Evolutionary conservation across 2,329 filamentous ascomycete genomes (phyloP).

Genomic region (Passalora sequoiae): DNA sequence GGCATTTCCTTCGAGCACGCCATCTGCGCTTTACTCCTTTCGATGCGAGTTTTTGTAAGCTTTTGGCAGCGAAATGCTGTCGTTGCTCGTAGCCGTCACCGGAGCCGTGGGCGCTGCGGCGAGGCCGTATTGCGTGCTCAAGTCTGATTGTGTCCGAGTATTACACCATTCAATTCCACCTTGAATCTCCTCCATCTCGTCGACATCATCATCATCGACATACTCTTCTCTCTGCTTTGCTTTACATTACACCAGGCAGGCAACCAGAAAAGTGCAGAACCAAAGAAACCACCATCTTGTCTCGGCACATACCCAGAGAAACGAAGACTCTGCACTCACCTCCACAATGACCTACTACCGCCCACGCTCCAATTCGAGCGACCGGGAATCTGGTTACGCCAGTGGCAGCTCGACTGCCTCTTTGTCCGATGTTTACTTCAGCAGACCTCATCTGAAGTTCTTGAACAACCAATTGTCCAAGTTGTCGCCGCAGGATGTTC

Average conservation of each 20-base stretch:
- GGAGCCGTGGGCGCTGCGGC: not conserved
- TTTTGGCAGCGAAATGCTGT: not conserved
- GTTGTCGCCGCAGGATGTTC: slow-evolving; percentile 82
- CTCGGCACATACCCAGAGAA: not conserved
- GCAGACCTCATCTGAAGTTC: slow-evolving; percentile 79
- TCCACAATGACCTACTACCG: slow-evolving; percentile 18
- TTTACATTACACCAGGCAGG: no score
- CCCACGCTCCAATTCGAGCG: slow-evolving; percentile 26
- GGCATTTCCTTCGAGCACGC: slow-evolving; percentile 1
- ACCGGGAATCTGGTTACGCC: slow-evolving; percentile 78
- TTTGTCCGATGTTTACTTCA: slow-evolving; percentile 77
- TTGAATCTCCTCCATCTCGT: not conserved
- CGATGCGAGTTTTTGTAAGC: not conserved
- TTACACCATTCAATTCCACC: slow-evolving; percentile 1
- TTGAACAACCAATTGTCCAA: slow-evolving; percentile 84
- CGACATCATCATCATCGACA: not conserved
- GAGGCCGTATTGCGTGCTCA: slow-evolving; percentile 8
- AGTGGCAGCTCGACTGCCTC: slow-evolving; percentile 59
- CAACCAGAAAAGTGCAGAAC: no score
- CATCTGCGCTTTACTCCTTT: not conserved
- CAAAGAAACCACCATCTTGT: not conserved
- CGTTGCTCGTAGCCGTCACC: not conserved
- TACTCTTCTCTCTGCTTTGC: not conserved
- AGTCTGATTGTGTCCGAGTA: slow-evolving; percentile 3
- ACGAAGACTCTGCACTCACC: slow-evolving; percentile 6